These are phyloP conservation scores for Amanita exitialis DNA, from an alignment of 768 basidiomycete species.

Conservation along the genomic window DNA sequence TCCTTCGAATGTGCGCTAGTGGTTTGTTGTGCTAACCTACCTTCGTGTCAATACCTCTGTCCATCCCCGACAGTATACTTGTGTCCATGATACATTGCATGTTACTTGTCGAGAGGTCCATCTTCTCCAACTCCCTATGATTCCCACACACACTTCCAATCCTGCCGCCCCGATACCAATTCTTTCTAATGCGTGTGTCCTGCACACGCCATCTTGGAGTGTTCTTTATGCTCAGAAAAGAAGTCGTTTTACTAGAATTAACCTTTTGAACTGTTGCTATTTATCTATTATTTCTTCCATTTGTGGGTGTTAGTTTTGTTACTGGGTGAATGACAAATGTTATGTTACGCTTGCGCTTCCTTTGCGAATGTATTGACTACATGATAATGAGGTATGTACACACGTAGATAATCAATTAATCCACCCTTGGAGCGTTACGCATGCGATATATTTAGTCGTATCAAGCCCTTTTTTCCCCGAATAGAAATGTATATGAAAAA, in stretches of 20 bases:
- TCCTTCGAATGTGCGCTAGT: neutral
- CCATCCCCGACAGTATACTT: neutral
- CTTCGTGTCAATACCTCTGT: neutral
- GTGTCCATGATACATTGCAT: neutral
- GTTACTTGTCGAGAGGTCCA: neutral
- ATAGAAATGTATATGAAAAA: too few species aligned
- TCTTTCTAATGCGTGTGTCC: neutral
- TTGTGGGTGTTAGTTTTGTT: neutral
- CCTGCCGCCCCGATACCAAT: constrained; percentile 1
- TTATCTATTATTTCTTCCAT: neutral
- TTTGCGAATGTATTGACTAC: too few species aligned
- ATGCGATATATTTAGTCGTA: too few species aligned
- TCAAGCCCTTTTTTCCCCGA: too few species aligned
- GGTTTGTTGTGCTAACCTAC: neutral
- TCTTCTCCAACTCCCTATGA: neutral
- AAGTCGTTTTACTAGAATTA: neutral
- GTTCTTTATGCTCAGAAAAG: neutral
- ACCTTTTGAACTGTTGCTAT: neutral
- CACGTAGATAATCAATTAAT: too few species aligned
- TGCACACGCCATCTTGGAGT: neutral
- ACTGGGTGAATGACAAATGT: neutral
- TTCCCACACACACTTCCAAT: neutral
- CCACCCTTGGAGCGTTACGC: too few species aligned
- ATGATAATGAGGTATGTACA: too few species aligned
- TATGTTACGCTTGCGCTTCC: neutral